phyloP scores from a whole-genome alignment of 768 basidiomycete genomes.

The Scleroderma bovista region DNA sequence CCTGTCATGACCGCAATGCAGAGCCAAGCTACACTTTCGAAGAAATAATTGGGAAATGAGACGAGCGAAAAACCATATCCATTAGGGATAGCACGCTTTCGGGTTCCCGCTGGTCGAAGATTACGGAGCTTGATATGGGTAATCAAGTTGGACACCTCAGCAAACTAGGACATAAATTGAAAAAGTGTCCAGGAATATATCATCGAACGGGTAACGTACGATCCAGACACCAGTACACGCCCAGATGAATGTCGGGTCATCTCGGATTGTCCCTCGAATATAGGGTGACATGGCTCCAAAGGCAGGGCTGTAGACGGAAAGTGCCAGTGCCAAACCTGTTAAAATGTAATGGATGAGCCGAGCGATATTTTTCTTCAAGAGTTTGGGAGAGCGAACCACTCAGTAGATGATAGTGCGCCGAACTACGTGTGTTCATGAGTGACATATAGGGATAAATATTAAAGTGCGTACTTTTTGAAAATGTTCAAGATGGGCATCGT shows the following conservation, averaged over 20 bases:
- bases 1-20: constrained; percentile 72
- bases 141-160: constrained; percentile 77
- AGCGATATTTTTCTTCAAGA: neutral
- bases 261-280: constrained; percentile 55
- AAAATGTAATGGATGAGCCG: constrained; percentile 3
- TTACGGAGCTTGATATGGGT: constrained; percentile 79
- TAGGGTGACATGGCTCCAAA: constrained; percentile 64
- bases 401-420: constrained; percentile 82
- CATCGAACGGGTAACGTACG: constrained; percentile 43
- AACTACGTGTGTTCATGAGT: constrained; percentile 44
- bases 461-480: constrained; percentile 75
- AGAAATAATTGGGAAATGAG: constrained; percentile 92
- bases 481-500: constrained; percentile 88
- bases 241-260: constrained; percentile 63
- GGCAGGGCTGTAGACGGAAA: constrained; percentile 75
- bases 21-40: constrained; percentile 77
- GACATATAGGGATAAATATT: neutral
- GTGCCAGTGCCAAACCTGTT: constrained; percentile 67
- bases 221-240: constrained; percentile 64
- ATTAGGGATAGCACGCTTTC: constrained; percentile 77
- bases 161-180: constrained; percentile 48
- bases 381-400: constrained; percentile 38
- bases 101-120: constrained; percentile 77
- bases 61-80: constrained; percentile 90
- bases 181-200: neutral